Base-by-base conservation (phyloP, 192 early-diverging fungal genomes). In the Gigaspora rosea region DNA sequence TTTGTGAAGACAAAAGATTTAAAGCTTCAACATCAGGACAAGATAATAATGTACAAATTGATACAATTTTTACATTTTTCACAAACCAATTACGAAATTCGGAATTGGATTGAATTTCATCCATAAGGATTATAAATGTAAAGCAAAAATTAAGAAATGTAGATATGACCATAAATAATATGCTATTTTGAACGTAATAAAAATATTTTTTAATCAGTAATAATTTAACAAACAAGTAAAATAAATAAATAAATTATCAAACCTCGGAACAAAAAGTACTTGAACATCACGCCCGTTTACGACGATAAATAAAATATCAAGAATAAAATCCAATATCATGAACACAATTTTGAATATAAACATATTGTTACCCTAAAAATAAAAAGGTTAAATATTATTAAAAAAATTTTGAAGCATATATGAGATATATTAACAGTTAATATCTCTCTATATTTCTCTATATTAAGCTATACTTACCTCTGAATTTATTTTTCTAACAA, bases 251-350 rank as follows among this genome's bases (percentile, higher is more conserved):
- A 8, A 50, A 8, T 27, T 41, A 35, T 16, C 48, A 10, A 20
- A 69, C 67, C 67, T 69, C 20, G 67, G 48, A 13, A 69, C 12
- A 50, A 49, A 69, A 10, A 69, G 20, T 69, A 9, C 15, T 49
- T 20, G 41, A 0, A 69, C 46, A 12, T 69, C 41, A 47, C 20
- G 8, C 4, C 67, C 67, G 27, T 50, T 50, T 41, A 22, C 18
- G 8, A 69, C 6, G 50, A 69, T 8, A 27, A 69, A 69, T 7
- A 20, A 5, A 69, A 69, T 27, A 32, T 49, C 48, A 4, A 69
- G 4, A 20, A 50, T 32, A 49, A 69, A 50, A n/a, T 69, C 67
- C 13, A n/a, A 50, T 13, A 69, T 12, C 8, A 50, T 50, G 15
- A 69, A 69, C 4, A 41, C 4, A 48, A 69, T 7, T 22, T 22